phyloP scores from a whole-genome alignment of 805 yeast genomes.

The Hanseniaspora lachancei region DNA sequence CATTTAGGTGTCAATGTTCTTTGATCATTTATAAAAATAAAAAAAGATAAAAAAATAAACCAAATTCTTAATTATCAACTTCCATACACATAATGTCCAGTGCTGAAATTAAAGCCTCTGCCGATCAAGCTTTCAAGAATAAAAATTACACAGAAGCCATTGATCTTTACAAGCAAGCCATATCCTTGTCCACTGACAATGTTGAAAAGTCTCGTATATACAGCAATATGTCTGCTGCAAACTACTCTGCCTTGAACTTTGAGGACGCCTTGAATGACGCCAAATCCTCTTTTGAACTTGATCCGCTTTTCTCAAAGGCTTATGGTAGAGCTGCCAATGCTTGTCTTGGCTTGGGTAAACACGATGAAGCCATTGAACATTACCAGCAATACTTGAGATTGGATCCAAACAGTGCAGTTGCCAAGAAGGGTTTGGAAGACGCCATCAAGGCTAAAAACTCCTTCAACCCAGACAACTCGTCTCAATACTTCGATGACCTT shows the following conservation, averaged over 20 bases:
- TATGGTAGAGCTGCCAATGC: constrained; percentile 91
- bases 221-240: constrained; percentile 88
- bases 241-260: constrained; percentile 67
- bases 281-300: constrained; percentile 63
- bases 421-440: constrained; percentile 63
- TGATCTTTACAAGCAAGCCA: constrained; percentile 73
- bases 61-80: too few relatives aligned
- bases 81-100: background rate
- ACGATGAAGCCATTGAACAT: constrained; percentile 57
- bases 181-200: background rate
- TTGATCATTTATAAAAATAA: too few relatives aligned
- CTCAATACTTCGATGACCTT: constrained; percentile 66
- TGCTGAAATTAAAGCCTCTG: constrained; percentile 53
- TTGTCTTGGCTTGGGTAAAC: constrained; percentile 67
- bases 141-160: constrained; percentile 36
- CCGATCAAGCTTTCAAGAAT: constrained; percentile 48
- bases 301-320: constrained; percentile 89
- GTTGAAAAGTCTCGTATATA: constrained; percentile 65
- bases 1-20: too few relatives aligned
- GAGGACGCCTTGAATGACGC: constrained; percentile 74
- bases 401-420: constrained; percentile 74
- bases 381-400: constrained; percentile 70
- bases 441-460: constrained; percentile 34
- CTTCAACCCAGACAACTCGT: constrained; percentile 24
- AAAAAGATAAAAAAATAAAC: background rate